These are phyloP conservation scores for Fraxinus baroniana DNA, from an alignment of 305 asterid species.

Conservation along the genomic window DNA sequence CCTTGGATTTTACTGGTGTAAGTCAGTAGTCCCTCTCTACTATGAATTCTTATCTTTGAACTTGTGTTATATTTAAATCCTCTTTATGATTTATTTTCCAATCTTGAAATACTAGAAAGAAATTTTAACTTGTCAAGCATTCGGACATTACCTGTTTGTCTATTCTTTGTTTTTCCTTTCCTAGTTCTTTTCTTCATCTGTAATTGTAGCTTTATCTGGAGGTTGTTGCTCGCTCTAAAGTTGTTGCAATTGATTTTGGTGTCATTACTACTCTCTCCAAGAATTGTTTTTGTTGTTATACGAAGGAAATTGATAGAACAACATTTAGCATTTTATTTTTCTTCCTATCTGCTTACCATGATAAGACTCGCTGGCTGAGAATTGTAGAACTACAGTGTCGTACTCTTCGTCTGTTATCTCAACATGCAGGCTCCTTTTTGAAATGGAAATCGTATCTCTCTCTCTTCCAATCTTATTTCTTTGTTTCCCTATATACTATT, in stretches of 20 bases:
- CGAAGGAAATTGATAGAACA: background rate
- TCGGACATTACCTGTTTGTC: background rate
- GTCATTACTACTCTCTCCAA: background rate
- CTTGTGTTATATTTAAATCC: background rate
- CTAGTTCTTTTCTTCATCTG: background rate
- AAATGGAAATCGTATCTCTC: background rate
- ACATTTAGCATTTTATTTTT: background rate
- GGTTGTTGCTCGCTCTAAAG: background rate
- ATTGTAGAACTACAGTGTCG: background rate
- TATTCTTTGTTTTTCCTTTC: background rate
- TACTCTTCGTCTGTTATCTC: background rate
- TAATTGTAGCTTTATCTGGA: background rate
- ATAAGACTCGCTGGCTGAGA: background rate
- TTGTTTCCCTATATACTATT: background rate
- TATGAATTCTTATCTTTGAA: background rate
- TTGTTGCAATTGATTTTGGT: background rate
- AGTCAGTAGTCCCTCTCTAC: background rate
- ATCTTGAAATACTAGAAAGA: background rate
- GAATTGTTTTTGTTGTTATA: background rate
- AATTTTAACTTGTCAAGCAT: background rate
- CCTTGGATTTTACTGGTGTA: slow-evolving; percentile 15
- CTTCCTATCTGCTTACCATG: background rate
- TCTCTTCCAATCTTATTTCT: background rate
- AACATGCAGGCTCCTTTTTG: background rate
- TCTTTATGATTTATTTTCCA: background rate